Evolutionary conservation across 345 rosid species (phyloP), one percentile per base, ranked within the genome.

Genomic region (Salix caprea): DNA sequence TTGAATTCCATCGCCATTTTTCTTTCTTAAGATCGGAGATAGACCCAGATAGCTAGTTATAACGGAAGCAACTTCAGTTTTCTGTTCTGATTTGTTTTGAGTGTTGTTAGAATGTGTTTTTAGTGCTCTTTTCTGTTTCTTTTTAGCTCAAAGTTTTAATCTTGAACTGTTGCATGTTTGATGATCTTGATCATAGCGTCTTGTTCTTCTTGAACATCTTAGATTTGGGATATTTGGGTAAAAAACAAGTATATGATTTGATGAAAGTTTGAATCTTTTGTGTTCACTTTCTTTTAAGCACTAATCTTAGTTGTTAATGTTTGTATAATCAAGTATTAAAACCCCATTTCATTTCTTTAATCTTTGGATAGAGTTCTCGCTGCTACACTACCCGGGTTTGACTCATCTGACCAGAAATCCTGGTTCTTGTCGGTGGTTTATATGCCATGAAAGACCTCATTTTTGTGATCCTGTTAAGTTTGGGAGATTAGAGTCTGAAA

Each of bases 371-470:
- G 37, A 34, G 46, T 46, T 61, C 50, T 58, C 42, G 64, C 58
- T 56, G 4, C 26, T n/a, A 56, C 34, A 42, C 65, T 77, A 9
- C 44, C 44, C 66, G 50, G 30, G 74, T 70, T 46, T 62, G 61
- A 61, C 70, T 30, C 74, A 79, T 60, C 48, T 74, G 69, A 44
- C 44, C 77, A 21, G 82, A 69, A 74, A 42, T 68, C 32, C 44
- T 42, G 82, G 76, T 73, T 79, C 56, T 24, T 64, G 23, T 39
- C 44, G 16, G 37, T 50, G 54, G 65, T 71, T 71, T 65, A n/a
- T 65, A 61, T 64, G 75, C 26, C 23, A 44, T 50, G 18, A 62
- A 16, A 15, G 34, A 30, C 2, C 28, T 46, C 10, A 10, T 66
- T 73, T 58, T 19, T 61, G 21, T n/a, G 18, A 44, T 48, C 1